These are phyloP conservation scores for Ramicandelaber brevisporus DNA, from an alignment of 192 early-diverging fungal genomes.

Conservation along the genomic window DNA sequence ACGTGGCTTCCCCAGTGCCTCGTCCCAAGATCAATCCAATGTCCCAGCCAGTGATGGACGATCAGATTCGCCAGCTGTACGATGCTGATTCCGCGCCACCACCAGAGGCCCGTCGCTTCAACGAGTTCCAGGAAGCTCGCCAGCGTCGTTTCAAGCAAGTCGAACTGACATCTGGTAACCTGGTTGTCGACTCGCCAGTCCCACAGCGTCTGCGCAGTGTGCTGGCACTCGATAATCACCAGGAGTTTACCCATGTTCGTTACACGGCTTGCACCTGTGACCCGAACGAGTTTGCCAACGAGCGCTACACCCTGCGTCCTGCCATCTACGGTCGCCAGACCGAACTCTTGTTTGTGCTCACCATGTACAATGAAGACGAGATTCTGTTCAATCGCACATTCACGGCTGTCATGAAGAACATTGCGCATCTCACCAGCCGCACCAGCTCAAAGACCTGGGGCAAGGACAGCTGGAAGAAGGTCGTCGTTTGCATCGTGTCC, in stretches of 20 bases:
- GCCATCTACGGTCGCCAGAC: conserved; percentile 45
- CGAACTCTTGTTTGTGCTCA: conserved; percentile 78
- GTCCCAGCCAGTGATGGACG: conserved; percentile 14
- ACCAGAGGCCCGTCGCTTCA: conserved; percentile 13
- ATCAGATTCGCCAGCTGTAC: conserved; percentile 11
- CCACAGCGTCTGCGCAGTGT: conserved; percentile 23
- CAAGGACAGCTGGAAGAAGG: conserved; percentile 68
- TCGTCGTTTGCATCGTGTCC: conserved; percentile 77
- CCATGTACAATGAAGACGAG: conserved; percentile 86
- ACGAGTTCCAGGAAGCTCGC: conserved; percentile 19
- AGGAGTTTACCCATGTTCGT: conserved; percentile 79
- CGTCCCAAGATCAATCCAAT: conserved; percentile 12
- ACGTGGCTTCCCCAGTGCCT: not conserved
- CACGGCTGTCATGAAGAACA: conserved; percentile 71
- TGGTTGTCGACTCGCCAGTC: conserved; percentile 48
- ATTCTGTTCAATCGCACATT: conserved; percentile 73
- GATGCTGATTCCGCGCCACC: conserved; percentile 14
- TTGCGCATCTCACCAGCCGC: conserved; percentile 61
- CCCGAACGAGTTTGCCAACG: conserved; percentile 50
- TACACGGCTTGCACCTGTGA: conserved; percentile 83
- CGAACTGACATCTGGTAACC: conserved; percentile 36
- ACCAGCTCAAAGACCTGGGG: conserved; percentile 60
- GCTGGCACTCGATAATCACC: conserved; percentile 22
- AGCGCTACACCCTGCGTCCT: conserved; percentile 57
- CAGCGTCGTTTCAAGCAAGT: conserved; percentile 20